Base-by-base conservation (phyloP, 192 early-diverging fungal genomes). In the Martensiomyces pterosporus region DNA sequence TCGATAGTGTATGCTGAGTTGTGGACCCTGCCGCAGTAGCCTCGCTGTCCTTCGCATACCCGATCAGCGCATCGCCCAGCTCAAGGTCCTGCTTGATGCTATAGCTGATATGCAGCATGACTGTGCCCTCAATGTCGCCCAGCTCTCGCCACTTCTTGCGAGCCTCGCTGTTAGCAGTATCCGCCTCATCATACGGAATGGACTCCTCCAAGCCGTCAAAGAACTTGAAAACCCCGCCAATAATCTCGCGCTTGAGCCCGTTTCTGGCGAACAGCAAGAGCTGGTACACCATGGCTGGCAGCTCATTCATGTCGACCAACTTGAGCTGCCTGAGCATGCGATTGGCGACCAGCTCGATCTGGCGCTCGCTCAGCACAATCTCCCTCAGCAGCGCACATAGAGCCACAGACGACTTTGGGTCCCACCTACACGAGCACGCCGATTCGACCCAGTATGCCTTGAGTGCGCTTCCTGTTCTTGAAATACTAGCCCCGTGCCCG, bases 81-180 rank as follows among this genome's bases (percentile, higher is more conserved):
- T 79, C 81, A 57, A 85, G 80, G 60, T 89, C 85, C 60, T 89
- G 87, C 40, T 82, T 83, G 21, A 86, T 77, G 18, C 78, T 81
- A 47, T 83, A 87, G 52, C 72, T 78, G 26, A 89, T 72, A 46
- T 89, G 84, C 39, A 87, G 72, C 57, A 89, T 78, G 8, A 84
- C 81, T 0, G 80, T 83, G 18, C 82, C 85, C 46, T 85, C 81
- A 24, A 81, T 79, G 4, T 74, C 78, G 33, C 67, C 75, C 27
- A 82, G 52, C 56, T 76, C 52, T 36, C 53, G 56, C 46, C 51
- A 51, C 34, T 37, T 36, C 17, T 44, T 55, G 21, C 37, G 15
- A 17, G 40, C 58, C 41, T 35, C 25, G 24, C 47, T 16, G 23
- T 17, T 9, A 43, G 38, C 24, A 21, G 10, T 34, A 33, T 27